Base-by-base conservation (phyloP, 768 basidiomycete genomes). In the Tulasnella sp. region DNA sequence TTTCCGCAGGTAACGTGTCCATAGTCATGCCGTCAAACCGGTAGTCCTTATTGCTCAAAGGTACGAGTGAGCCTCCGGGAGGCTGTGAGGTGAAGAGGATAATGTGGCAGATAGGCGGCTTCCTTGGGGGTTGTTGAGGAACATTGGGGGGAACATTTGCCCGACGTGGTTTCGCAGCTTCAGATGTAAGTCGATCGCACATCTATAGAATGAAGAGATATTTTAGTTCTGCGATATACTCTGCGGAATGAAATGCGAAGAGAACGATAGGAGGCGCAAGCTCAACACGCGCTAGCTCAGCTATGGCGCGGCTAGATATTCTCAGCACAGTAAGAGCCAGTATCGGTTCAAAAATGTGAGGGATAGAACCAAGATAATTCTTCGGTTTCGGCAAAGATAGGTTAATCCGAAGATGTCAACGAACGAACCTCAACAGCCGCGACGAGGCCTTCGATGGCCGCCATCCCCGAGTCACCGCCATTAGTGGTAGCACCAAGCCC, bases 371-470 rank as follows among this genome's bases (percentile, higher is more conserved):
- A 44, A 16, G 11, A 18, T 44, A 13, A 4, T 44, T 44, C 1
- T 44, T 18, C 2, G 44, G 11, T 20, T 51, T 75, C 48, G 35
- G 51, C 9, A 15, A 0, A 29, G 15, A 18, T 6, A 75, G 37
- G 44, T 51, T 15, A 32, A 35, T 67, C n/a, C n/a, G n/a, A 51
- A 26, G 16, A 48, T 5, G 37, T 39, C 71, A 40, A 75, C 37
- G 35, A 42, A 75, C 37, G 55, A 71, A 77, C 76, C 70, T 77
- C 76, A 4, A 70, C 61, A 32, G 61, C 76, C 29, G 76, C 70
- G 40, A 77, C 76, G 32, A 77, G 70, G n/a, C 76, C 76, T 26
- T 77, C 76, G 11, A 77, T n/a, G n/a, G 69, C 55, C 20, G 76
- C 39, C 76, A 77, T 77, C 40, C 76, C 76, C 11, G 51, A 39